These are phyloP conservation scores for Paspalum vaginatum DNA, from an alignment of 176 grass and related monocot species.

Conservation along the genomic window DNA sequence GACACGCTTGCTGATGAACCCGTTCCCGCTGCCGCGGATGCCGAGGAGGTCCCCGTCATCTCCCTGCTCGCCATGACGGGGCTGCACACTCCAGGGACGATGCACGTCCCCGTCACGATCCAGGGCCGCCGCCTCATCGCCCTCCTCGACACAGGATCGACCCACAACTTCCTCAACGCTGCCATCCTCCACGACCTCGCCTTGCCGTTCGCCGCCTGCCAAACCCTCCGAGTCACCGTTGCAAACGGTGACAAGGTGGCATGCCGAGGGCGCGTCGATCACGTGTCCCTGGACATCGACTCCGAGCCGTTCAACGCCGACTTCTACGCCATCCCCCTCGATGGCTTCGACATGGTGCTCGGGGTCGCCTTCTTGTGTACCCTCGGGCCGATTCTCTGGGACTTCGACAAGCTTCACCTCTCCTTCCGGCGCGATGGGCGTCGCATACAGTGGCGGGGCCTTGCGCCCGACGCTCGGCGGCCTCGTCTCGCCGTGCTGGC, in stretches of 20 bases:
- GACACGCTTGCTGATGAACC: too few species aligned
- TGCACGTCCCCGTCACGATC: too few species aligned
- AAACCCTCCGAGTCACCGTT: too few species aligned
- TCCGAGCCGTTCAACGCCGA: not conserved
- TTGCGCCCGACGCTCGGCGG: too few species aligned
- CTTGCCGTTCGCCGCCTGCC: too few species aligned
- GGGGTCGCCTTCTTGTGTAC: not conserved
- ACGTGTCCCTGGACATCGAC: not conserved
- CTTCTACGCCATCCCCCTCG: not conserved
- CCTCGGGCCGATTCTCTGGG: not conserved
- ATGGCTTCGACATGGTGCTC: not conserved
- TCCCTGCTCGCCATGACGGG: not conserved
- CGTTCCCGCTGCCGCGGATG: too few species aligned
- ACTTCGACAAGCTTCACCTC: not conserved
- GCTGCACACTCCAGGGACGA: not conserved
- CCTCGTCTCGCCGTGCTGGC: too few species aligned
- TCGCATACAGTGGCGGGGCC: not conserved
- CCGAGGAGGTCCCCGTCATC: not conserved
- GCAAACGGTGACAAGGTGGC: not conserved
- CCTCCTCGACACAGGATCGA: too few species aligned
- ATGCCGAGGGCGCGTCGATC: not conserved
- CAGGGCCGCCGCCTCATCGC: too few species aligned
- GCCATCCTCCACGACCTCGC: too few species aligned
- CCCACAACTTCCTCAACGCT: too few species aligned
- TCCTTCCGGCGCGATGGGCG: not conserved